Conservation (phyloP, 73 alveolate genomes). For the Paramecium biaurelia region DNA sequence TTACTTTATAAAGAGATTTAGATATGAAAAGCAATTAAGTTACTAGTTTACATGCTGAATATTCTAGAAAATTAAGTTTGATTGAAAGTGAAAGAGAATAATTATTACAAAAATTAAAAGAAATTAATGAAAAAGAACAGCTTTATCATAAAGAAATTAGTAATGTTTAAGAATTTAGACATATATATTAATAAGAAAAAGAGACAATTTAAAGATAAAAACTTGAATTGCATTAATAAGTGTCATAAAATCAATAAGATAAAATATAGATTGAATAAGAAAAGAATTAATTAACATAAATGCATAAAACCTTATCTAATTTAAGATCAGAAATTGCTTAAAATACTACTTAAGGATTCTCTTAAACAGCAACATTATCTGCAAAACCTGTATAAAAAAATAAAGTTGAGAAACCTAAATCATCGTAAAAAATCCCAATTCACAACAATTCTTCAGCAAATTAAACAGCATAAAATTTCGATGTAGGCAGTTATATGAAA, state of each 20-base stretch:
- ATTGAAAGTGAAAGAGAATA: neutral
- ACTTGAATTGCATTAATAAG: neutral
- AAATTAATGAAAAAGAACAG: neutral
- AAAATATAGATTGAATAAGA: constrained; percentile 27
- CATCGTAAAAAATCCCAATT: neutral
- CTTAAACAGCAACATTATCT: neutral
- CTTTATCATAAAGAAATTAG: neutral
- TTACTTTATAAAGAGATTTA: neutral
- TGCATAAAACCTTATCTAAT: constrained; percentile 27
- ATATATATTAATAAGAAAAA: neutral
- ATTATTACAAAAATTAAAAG: neutral
- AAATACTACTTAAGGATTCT: neutral
- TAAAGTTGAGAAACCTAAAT: neutral
- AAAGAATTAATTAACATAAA: neutral
- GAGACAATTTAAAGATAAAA: neutral
- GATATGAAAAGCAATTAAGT: constrained; percentile 16
- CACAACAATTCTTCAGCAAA: neutral
- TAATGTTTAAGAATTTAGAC: neutral
- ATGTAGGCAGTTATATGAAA: constrained; percentile 10
- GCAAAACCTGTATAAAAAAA: neutral
- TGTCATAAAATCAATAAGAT: neutral
- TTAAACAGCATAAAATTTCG: neutral
- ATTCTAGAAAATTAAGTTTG: neutral
- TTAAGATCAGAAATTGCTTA: neutral
- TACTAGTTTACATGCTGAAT: neutral